Conservation (phyloP, 495 filamentous ascomycete genomes). For the Lophium mytilinum region DNA sequence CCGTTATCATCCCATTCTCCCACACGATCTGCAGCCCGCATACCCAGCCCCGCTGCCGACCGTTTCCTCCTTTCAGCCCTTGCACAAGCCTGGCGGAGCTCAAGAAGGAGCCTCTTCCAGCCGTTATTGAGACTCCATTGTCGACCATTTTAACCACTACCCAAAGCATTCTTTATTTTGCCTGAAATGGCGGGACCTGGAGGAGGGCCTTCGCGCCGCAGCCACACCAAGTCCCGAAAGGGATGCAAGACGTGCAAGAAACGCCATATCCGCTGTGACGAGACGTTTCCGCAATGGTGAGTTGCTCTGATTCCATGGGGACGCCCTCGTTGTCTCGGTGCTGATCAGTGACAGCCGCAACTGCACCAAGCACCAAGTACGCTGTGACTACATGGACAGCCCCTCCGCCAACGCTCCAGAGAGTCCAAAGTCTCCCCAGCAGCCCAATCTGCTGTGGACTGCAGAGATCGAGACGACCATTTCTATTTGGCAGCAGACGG, state of each 20-base stretch:
- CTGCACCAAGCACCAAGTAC: constrained; percentile 96
- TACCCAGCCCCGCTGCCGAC: constrained; percentile 18
- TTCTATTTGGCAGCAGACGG: constrained; percentile 74
- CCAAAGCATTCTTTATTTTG: constrained; percentile 31
- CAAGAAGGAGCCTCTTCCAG: neutral
- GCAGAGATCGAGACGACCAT: constrained; percentile 70
- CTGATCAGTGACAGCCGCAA: constrained; percentile 58
- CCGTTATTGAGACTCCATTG: neutral
- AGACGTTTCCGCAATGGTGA: constrained; percentile 96
- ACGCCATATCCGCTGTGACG: constrained; percentile 95
- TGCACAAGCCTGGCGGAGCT: neutral
- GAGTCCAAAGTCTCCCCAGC: constrained; percentile 52
- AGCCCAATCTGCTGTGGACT: constrained; percentile 73
- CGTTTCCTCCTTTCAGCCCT: constrained; percentile 2
- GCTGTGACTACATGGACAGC: constrained; percentile 92
- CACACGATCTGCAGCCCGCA: constrained; percentile 22
- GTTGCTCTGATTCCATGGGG: constrained; percentile 30
- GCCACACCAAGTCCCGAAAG: constrained; percentile 97
- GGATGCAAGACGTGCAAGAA: constrained; percentile 97
- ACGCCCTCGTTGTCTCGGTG: neutral
- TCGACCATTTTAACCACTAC: neutral
- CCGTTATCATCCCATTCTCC: constrained; percentile 15
- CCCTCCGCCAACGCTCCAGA: constrained; percentile 50
- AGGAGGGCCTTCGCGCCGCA: constrained; percentile 63
- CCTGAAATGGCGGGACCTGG: constrained; percentile 64